A percentile compares a stretch with the other conserved stretches of the same genome.
Conservation (phyloP, 768 basidiomycete genomes). For the Rhodotorula taiwanensis region DNA sequence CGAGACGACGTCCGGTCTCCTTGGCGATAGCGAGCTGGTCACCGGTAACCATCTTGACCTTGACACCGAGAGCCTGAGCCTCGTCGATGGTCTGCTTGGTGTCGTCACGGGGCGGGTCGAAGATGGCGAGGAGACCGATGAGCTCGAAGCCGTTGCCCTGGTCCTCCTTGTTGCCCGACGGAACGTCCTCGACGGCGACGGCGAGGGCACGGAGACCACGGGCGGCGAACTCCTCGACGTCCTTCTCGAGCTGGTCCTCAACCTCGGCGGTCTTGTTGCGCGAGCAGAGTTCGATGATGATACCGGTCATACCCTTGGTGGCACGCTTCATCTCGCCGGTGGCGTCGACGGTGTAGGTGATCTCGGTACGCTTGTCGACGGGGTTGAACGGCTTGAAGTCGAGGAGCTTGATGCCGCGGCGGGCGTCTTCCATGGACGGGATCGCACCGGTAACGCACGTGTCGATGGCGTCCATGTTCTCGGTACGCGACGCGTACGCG, state of each 20-base stretch:
- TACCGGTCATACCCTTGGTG: slow-evolving; percentile 98
- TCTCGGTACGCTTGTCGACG: slow-evolving; percentile 97
- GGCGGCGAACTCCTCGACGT: slow-evolving; percentile 89
- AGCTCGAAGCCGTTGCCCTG: slow-evolving; percentile 97
- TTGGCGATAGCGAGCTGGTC: slow-evolving; percentile 99
- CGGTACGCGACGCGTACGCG: slow-evolving; percentile 92
- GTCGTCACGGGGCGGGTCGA: slow-evolving; percentile 93
- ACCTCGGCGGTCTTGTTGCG: slow-evolving; percentile 93
- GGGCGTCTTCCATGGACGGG: slow-evolving; percentile 65
- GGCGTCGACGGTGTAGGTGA: slow-evolving; percentile 89
- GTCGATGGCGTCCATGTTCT: slow-evolving; percentile 99
- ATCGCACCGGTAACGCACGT: slow-evolving; percentile 65
- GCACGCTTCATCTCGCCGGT: slow-evolving; percentile 96
- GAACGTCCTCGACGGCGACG: slow-evolving; percentile 87
- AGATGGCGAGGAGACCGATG: slow-evolving; percentile 93
- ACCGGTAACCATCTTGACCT: slow-evolving; percentile 99
- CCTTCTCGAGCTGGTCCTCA: slow-evolving; percentile 83
- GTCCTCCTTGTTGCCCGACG: slow-evolving; percentile 69
- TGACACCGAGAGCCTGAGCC: slow-evolving; percentile 87
- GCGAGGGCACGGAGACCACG: slow-evolving; percentile 98
- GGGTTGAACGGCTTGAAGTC: slow-evolving; percentile 99
- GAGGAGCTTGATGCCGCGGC: slow-evolving; percentile 85
- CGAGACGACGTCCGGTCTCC: slow-evolving; percentile 96
- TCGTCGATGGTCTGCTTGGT: slow-evolving; percentile 99
- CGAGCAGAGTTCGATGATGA: slow-evolving; percentile 92